Conservation (phyloP, 139 green algal species). For the Nannochloris sp. region DNA sequence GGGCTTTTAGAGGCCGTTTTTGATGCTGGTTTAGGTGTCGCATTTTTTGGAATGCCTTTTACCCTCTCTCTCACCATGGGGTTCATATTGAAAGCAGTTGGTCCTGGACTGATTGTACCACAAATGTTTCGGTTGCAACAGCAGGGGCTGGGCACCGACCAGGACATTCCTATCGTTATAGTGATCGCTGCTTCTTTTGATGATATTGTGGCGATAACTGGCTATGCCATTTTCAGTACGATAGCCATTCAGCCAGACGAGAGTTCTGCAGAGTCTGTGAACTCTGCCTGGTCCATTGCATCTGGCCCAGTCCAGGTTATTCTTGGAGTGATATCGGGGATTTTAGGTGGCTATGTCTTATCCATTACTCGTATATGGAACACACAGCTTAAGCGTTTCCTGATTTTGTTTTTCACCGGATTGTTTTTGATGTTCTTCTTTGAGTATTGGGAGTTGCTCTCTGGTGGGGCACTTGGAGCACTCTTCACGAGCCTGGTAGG, state of each 20-base stretch:
- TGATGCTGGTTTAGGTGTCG: conserved; percentile 41
- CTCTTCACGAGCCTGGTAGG: conserved; percentile 50
- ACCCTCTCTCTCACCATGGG: conserved; percentile 53
- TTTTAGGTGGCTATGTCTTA: conserved; percentile 32
- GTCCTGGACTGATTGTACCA: conserved; percentile 70
- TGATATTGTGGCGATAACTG: conserved; percentile 79
- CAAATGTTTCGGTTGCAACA: conserved; percentile 82
- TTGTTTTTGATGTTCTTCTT: conserved; percentile 65
- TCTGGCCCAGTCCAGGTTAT: conserved; percentile 32
- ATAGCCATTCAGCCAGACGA: conserved; percentile 37
- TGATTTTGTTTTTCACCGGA: conserved; percentile 33
- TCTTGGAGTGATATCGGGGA: conserved; percentile 51
- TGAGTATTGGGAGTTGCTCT: conserved; percentile 51
- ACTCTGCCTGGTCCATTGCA: conserved; percentile 24
- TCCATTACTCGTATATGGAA: conserved; percentile 50
- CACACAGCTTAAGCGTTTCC: conserved; percentile 40
- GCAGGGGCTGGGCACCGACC: conserved; percentile 45
- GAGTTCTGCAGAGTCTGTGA: neutral
- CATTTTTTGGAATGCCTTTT: conserved; percentile 41
- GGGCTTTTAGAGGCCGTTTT: conserved; percentile 54
- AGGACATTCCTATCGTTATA: conserved; percentile 70
- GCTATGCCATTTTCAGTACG: conserved; percentile 67
- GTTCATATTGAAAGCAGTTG: conserved; percentile 83
- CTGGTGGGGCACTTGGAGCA: conserved; percentile 56
- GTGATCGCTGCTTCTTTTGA: conserved; percentile 78